Evolutionary conservation across 2,329 filamentous ascomycete genomes (phyloP), one percentile per base, ranked within the genome.

Genomic region (Drechslerella stenobrocha): DNA sequence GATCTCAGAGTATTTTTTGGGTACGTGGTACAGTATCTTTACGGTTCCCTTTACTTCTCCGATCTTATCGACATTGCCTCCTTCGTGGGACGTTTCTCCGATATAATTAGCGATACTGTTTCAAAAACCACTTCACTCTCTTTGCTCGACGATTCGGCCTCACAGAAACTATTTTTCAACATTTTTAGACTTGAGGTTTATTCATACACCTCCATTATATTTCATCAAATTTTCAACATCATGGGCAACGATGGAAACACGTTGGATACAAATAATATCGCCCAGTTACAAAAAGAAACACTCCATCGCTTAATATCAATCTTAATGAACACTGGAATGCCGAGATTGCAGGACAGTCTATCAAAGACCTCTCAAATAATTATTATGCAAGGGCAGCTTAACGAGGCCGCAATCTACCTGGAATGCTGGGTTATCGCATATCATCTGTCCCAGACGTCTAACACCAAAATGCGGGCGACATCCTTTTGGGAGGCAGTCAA

Each of bases 351-450:
- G 4, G 28, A 37, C 37, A 24, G 18, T 22, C 28, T 67, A 9
- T 51, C 45, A n/a, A 34, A 7, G 32, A 20, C 44, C 8, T 52
- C 45, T 24, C 55, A 60, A 40, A 35, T 37, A 6, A n/a, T 56
- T 11, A 30, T 47, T 8, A 24, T 11, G 5, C 15, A 48, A 3
- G 37, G 40, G 3, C 34, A 47, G 20, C 11, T 60, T 8, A 45
- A 67, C 34, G 55, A 55, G 13, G 18, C 46, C 7, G 20, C 37
- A 1, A 40, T 67, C 8, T 53, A 42, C 18, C 15, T 81, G 6
- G 79, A 83, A 58, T 80, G 81, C 7, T 88, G 85, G 85, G 80
- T 84, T 1, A 76, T 82, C 20, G 67, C 83, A 2, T 83, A 86
- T 72, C 80, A 81, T 47, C 75, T 81, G 0, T 73, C 87, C 5